phyloP scores from a whole-genome alignment of 2,329 filamentous ascomycete genomes.

The Aspergillus awamori region DNA sequence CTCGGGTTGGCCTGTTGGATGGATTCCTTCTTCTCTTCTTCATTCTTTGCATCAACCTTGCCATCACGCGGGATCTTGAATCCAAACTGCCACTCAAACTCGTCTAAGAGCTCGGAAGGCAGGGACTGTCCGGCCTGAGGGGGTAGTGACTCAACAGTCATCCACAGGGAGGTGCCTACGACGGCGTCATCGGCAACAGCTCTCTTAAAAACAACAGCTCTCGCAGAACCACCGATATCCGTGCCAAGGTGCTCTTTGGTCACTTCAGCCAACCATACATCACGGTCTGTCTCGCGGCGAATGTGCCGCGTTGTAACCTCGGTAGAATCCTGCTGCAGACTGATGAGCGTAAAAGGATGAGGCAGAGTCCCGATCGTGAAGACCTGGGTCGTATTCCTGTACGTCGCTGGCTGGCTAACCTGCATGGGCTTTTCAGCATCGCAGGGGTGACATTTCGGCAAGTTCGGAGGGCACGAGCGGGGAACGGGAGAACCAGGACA shows the following conservation, averaged over 20 bases:
- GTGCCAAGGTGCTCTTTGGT: slow-evolving; percentile 70
- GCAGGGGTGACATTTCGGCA: slow-evolving; percentile 73
- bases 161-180: slow-evolving; percentile 72
- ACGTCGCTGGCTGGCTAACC: slow-evolving; percentile 67
- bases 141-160: slow-evolving; percentile 68
- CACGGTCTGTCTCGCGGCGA: slow-evolving; percentile 69
- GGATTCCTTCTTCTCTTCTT: slow-evolving; percentile 37
- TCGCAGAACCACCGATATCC: slow-evolving; percentile 63
- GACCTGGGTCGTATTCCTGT: slow-evolving; percentile 69
- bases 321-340: slow-evolving; percentile 63
- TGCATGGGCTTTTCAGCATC: slow-evolving; percentile 65
- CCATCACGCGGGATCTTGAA: slow-evolving; percentile 70
- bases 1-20: slow-evolving; percentile 42
- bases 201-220: slow-evolving; percentile 78
- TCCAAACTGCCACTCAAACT: slow-evolving; percentile 87
- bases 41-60: slow-evolving; percentile 42
- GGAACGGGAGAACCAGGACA: slow-evolving; percentile 76
- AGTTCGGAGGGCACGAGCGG: slow-evolving; percentile 81
- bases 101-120: slow-evolving; percentile 55
- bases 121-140: slow-evolving; percentile 54
- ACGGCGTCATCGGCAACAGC: slow-evolving; percentile 71
- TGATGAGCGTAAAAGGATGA: slow-evolving; percentile 83
- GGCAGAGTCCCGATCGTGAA: slow-evolving; percentile 88
- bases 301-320: slow-evolving; percentile 67
- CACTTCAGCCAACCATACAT: slow-evolving; percentile 74